Percentiles rank a stretch among this genome's conserved stretches.
Conservation (phyloP, 2,329 filamentous ascomycete species). For the Alternaria solani region DNA sequence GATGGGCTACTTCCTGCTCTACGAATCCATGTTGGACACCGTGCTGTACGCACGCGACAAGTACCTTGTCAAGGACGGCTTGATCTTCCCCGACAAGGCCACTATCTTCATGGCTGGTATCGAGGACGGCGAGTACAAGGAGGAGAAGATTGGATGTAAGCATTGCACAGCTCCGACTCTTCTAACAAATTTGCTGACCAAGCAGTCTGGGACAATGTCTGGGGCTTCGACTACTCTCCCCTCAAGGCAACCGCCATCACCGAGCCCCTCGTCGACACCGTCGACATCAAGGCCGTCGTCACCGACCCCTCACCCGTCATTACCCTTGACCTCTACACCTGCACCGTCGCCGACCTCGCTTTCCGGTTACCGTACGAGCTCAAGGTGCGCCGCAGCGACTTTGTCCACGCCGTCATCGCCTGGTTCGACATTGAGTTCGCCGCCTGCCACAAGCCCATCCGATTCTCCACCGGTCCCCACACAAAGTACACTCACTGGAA, state of each 20-base stretch:
- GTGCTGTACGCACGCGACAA: conserved; percentile 95
- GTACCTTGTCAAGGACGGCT: conserved; percentile 83
- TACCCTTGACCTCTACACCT: conserved; percentile 92
- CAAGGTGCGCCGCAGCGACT: conserved; percentile 83
- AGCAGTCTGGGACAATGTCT: conserved; percentile 98
- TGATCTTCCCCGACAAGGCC: conserved; percentile 99
- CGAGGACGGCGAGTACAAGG: conserved; percentile 99
- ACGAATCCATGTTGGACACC: conserved; percentile 99
- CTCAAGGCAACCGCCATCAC: conserved; percentile 93
- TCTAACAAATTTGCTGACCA: background rate
- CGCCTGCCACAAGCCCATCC: conserved; percentile 96
- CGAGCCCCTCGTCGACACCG: conserved; percentile 95
- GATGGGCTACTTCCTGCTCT: conserved; percentile 99
- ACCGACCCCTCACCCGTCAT: conserved; percentile 88
- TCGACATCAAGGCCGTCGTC: conserved; percentile 95
- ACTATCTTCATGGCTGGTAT: conserved; percentile 97
- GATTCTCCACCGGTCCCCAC: conserved; percentile 96
- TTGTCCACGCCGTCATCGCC: conserved; percentile 92
- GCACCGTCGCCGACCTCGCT: conserved; percentile 80
- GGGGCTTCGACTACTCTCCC: conserved; percentile 95
- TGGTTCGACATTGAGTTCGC: conserved; percentile 99
- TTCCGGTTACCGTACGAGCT: conserved; percentile 84
- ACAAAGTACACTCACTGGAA: conserved; percentile 99
- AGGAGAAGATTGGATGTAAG: conserved; percentile 97
- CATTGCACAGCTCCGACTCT: background rate